Percentiles rank a stretch among this genome's conserved stretches.
Evolutionary conservation across 1,284 basidiomycete genomes (phyloP).

Genomic region (Tranzscheliella williamsii): DNA sequence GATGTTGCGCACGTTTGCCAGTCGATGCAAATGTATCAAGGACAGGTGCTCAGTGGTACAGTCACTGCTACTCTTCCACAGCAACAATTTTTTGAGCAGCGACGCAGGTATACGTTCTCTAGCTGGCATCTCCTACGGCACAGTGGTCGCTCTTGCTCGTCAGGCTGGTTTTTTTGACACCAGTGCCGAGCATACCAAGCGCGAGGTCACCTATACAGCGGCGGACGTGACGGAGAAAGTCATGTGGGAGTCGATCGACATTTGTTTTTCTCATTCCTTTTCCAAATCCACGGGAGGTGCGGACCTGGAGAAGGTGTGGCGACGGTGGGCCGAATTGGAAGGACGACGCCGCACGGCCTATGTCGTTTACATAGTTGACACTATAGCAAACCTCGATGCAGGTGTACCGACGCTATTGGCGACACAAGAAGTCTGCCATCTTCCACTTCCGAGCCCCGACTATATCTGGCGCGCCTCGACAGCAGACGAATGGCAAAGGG

Average conservation of each 20-base stretch:
- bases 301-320: conserved; percentile 45
- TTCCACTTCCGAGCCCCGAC: conserved; percentile 50
- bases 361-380: conserved; percentile 46
- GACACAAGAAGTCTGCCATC: conserved; percentile 40
- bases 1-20: conserved; percentile 46
- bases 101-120: conserved; percentile 32
- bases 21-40: conserved; percentile 35
- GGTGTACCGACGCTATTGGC: conserved; percentile 30
- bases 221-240: conserved; percentile 31
- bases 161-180: conserved; percentile 48
- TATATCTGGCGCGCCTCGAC: conserved; percentile 42
- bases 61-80: conserved; percentile 44
- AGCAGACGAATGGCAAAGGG: conserved; percentile 26
- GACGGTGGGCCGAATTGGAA: conserved; percentile 49
- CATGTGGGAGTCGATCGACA: conserved; percentile 27
- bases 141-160: conserved; percentile 41
- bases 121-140: conserved; percentile 40
- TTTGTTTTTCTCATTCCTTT: conserved; percentile 37
- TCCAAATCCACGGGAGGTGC: conserved; percentile 20
- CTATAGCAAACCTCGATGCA: conserved; percentile 44
- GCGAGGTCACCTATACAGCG: conserved; percentile 13
- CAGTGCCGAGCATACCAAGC: conserved; percentile 27
- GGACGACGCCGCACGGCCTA: conserved; percentile 45
- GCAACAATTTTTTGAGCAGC: conserved; percentile 46
- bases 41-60: conserved; percentile 52